Conservation (phyloP, 495 filamentous ascomycete species). For the Aspergillus sclerotiicarbonarius region DNA sequence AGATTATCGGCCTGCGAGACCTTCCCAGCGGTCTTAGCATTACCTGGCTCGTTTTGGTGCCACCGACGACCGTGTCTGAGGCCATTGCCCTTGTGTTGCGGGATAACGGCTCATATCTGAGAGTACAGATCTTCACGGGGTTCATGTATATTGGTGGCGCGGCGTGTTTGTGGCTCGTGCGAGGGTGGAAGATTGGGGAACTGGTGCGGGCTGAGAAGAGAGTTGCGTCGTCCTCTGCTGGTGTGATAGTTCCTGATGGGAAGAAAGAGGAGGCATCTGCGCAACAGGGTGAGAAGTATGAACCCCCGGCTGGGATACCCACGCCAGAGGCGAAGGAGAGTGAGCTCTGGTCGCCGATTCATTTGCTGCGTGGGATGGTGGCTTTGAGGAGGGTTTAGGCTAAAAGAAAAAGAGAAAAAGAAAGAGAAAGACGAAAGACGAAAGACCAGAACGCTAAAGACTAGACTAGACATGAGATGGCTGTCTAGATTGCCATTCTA, state of each 20-base stretch:
- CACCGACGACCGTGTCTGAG: conserved; percentile 74
- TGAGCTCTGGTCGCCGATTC: conserved; percentile 27
- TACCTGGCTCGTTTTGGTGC: conserved; percentile 70
- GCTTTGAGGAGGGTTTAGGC: conserved; percentile 33
- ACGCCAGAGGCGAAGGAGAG: neutral
- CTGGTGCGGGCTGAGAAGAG: conserved; percentile 39
- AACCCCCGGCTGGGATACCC: neutral
- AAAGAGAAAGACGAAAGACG: neutral
- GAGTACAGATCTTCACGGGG: conserved; percentile 65
- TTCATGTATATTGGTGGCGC: conserved; percentile 64
- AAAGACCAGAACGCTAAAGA: neutral
- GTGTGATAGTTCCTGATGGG: neutral
- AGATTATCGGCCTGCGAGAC: conserved; percentile 71
- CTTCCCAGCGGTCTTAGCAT: conserved; percentile 71
- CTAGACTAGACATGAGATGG: neutral
- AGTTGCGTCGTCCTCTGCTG: conserved; percentile 6
- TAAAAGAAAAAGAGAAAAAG: neutral
- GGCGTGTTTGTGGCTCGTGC: conserved; percentile 44
- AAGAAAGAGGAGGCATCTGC: neutral
- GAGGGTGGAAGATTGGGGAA: conserved; percentile 59
- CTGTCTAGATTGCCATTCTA: neutral
- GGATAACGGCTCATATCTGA: conserved; percentile 50
- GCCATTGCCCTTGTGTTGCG: conserved; percentile 70
- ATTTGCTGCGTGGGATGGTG: conserved; percentile 34
- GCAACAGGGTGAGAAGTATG: neutral